A percentile compares a stretch with the other conserved stretches of the same genome.
Evolutionary conservation across 228 moss, liverwort and hornwort genomes (phyloP).

Genomic region (Sphagnum fallax): DNA sequence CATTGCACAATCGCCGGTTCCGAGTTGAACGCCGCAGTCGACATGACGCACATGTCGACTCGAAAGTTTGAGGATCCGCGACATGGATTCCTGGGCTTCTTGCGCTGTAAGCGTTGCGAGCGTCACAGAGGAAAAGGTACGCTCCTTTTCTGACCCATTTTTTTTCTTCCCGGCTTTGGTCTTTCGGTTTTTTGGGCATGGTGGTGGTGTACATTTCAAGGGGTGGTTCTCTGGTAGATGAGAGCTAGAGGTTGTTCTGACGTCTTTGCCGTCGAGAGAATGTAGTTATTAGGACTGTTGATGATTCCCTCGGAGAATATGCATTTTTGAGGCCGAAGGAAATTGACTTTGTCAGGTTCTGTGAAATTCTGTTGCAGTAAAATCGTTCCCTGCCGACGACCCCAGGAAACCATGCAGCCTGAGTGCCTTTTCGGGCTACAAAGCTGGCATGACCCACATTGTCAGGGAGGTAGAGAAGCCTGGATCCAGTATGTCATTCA

Average conservation of each 20-base stretch:
- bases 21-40: slow-evolving; percentile 2
- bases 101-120: slow-evolving; percentile 59
- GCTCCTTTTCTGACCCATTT: no score
- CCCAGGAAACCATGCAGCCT: slow-evolving; percentile 17
- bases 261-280: no score
- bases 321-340: no score
- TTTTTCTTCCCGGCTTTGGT: no score
- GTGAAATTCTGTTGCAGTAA: slow-evolving; percentile 12
- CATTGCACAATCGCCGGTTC: no score
- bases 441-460: slow-evolving; percentile 81
- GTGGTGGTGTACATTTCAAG: no score
- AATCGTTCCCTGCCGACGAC: slow-evolving; percentile 66
- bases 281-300: no score
- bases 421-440: slow-evolving; percentile 64
- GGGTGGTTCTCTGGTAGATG: no score
- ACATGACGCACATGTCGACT: slow-evolving; percentile 59
- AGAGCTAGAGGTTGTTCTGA: no score
- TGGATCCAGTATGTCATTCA: slow-evolving; percentile 21
- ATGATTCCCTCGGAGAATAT: no score
- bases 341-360: no score
- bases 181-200: no score
- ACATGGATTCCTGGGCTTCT: slow-evolving; percentile 61
- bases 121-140: slow-evolving; percentile 48
- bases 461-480: slow-evolving; percentile 79
- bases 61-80: slow-evolving; percentile 68